Evolutionary conservation across 129 eudicot species (phyloP), one percentile per base, ranked within the genome.

Genomic region (Helianthus tuberosus): DNA sequence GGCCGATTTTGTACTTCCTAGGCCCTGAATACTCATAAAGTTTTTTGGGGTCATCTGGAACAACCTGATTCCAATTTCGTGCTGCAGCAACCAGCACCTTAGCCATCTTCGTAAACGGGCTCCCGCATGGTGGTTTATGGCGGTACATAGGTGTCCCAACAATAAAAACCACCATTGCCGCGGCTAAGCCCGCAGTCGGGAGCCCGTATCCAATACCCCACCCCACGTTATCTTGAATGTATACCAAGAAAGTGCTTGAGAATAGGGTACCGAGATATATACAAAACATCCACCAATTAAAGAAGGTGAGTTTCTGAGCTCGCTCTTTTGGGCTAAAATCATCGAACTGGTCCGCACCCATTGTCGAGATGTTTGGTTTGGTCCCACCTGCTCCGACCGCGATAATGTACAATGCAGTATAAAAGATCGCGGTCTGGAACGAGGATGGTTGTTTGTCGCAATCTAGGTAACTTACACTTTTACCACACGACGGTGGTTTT

Each of bases 251-350:
- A 11, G 89, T 85, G 84, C 82, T 87, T 4, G 96, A 87, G 59
- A 92, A 89, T 38, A 92, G 85, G 5, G 91, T 87, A 11, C 97
- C 97, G 2, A 87, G 64, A 41, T 82, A 89, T 14, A 86, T 81
- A 73, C 96, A 86, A 66, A 91, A 91, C 91, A 86, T 85, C 97
- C 97, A 91, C 97, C 96, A 89, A 46, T 91, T 91, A 75, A 91
- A 91, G 81, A 91, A 91, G 3, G 93, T 86, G 47, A 86, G 91
- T 60, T 91, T 91, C 0, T 84, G 97, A 71, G 78, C 75, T 75
- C 85, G 83, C 52, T 92, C 97, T 47, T 87, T 83, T 1, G 91
- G 93, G 29, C 85, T 88, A 66, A 85, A 87, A 16, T 92, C 93
- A 6, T 92, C 97, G 11, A 92, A 92, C 25, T 92, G 97, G 79